A percentile compares a stretch with the other conserved stretches of the same genome.
phyloP scores from a whole-genome alignment of 805 yeast genomes.

The Wickerhamiella azymoides region DNA sequence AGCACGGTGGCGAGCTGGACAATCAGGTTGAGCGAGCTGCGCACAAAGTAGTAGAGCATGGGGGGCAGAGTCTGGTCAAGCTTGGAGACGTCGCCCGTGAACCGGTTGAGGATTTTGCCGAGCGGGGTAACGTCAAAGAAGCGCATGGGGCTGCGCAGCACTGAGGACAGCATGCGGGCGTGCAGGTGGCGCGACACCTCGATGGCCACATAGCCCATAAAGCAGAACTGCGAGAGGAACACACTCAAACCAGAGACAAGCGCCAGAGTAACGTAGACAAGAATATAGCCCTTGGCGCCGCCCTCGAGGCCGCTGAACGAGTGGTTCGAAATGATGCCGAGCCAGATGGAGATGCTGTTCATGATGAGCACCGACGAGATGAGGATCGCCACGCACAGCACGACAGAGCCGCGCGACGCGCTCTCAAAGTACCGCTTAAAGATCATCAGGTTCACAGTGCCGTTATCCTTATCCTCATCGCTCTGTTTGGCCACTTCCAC shows the following conservation, averaged over 20 bases:
- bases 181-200: constrained; percentile 29
- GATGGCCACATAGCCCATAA: constrained; percentile 40
- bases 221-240: constrained; percentile 30
- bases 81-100: constrained; percentile 67
- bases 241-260: constrained; percentile 27
- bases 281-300: constrained; percentile 39
- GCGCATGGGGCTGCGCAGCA: constrained; percentile 61
- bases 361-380: constrained; percentile 22
- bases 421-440: constrained; percentile 18
- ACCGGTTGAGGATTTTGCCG: constrained; percentile 65
- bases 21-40: constrained; percentile 35
- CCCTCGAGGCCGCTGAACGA: constrained; percentile 12
- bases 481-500: constrained; percentile 17
- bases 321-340: constrained; percentile 18
- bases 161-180: constrained; percentile 37
- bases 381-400: constrained; percentile 26
- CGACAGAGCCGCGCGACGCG: constrained; percentile 27
- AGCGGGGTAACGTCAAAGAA: constrained; percentile 68
- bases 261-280: constrained; percentile 61
- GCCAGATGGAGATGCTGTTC: constrained; percentile 14
- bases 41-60: constrained; percentile 41
- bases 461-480: constrained; percentile 19
- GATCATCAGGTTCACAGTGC: constrained; percentile 14
- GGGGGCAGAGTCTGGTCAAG: constrained; percentile 55
- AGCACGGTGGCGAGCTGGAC: constrained; percentile 49